phyloP scores from a whole-genome alignment of 108 stramenopile species.

The Fistulifera solaris region DNA sequence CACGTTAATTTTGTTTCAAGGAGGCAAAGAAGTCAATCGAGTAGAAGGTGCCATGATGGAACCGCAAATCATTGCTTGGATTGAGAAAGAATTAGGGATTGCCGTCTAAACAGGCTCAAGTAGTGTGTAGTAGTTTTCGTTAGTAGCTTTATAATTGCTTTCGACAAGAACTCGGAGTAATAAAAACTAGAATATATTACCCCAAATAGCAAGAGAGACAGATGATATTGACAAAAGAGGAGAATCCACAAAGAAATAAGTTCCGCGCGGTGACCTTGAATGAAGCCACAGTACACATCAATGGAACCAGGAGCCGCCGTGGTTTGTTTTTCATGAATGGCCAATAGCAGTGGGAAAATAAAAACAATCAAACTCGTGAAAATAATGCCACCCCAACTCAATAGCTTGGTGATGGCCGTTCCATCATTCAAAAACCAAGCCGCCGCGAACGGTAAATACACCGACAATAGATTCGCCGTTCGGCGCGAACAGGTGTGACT shows the following conservation, averaged over 20 bases:
- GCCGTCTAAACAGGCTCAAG: no score
- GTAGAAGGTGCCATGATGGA: slow-evolving; percentile 77
- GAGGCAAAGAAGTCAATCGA: slow-evolving; percentile 47
- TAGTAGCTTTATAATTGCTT: no score
- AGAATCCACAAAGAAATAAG: slow-evolving; percentile 12
- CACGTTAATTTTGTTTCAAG: slow-evolving; percentile 46
- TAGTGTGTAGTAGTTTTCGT: no score
- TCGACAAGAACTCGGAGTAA: no score
- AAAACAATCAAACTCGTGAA: slow-evolving; percentile 61
- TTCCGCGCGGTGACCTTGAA: slow-evolving; percentile 13
- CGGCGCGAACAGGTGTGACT: slow-evolving; percentile 10
- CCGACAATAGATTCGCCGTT: slow-evolving; percentile 20
- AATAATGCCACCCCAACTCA: slow-evolving; percentile 55
- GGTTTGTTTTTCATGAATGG: slow-evolving; percentile 27
- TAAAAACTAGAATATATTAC: no score
- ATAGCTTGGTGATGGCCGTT: slow-evolving; percentile 28
- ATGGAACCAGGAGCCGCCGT: slow-evolving; percentile 23
- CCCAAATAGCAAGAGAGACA: slow-evolving; percentile 21
- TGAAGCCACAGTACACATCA: slow-evolving; percentile 23
- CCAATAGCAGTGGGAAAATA: slow-evolving; percentile 44
- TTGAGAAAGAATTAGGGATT: not conserved
- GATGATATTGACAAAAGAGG: slow-evolving; percentile 20
- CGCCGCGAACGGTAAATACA: slow-evolving; percentile 31
- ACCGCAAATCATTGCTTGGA: slow-evolving; percentile 51
- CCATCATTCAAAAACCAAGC: slow-evolving; percentile 17